Evolutionary conservation across 116 monocot genomes (phyloP).

Genomic region (Posidonia oceanica): DNA sequence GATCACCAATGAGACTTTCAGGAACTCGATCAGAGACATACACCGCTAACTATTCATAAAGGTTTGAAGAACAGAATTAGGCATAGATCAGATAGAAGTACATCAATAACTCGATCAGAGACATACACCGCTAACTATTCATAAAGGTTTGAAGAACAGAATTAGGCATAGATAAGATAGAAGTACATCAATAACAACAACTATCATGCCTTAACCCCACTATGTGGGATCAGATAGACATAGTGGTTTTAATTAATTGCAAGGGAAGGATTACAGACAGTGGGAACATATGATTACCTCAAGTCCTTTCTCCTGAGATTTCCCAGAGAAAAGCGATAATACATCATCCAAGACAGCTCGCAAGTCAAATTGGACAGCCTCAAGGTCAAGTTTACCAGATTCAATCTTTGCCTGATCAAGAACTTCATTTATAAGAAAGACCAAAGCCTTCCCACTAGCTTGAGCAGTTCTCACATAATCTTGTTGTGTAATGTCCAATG

Average conservation of each 20-base stretch:
- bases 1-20: slow-evolving; percentile 68
- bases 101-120: slow-evolving; percentile 33
- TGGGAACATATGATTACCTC: slow-evolving; percentile 44
- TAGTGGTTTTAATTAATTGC: background rate
- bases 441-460: slow-evolving; percentile 92
- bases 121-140: slow-evolving; percentile 74
- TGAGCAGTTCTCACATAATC: slow-evolving; percentile 97
- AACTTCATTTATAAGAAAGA: slow-evolving; percentile 93
- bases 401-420: slow-evolving; percentile 98
- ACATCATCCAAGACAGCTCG: slow-evolving; percentile 79
- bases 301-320: slow-evolving; percentile 88
- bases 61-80: background rate
- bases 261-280: background rate
- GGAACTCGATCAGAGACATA: slow-evolving; percentile 84
- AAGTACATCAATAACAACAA: background rate
- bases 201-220: background rate
- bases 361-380: slow-evolving; percentile 74
- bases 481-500: slow-evolving; percentile 86
- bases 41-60: slow-evolving; percentile 48
- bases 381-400: slow-evolving; percentile 97
- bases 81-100: background rate
- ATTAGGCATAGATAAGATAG: background rate
- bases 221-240: background rate
- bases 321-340: slow-evolving; percentile 86
- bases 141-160: background rate